These are phyloP conservation scores for Patellaria atrata DNA, from an alignment of 495 filamentous ascomycete genomes.

Conservation along the genomic window DNA sequence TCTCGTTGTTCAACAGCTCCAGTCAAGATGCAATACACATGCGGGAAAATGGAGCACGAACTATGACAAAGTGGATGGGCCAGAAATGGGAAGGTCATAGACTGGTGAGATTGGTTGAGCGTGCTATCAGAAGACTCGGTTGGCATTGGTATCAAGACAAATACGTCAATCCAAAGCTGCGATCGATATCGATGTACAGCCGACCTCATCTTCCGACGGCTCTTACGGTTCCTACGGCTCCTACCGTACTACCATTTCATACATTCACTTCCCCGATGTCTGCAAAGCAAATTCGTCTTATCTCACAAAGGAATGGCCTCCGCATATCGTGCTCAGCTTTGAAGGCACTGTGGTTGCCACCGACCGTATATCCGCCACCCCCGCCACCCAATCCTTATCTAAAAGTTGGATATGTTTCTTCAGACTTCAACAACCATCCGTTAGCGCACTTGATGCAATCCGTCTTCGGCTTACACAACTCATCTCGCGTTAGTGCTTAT, in stretches of 20 bases:
- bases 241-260: conserved; percentile 96
- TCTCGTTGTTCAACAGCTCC: conserved; percentile 26
- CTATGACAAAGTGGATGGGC: conserved; percentile 56
- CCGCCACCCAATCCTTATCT: conserved; percentile 68
- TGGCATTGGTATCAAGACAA: conserved; percentile 85
- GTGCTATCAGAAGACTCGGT: conserved; percentile 57
- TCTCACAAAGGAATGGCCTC: conserved; percentile 88
- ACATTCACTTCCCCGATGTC: conserved; percentile 93
- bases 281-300: conserved; percentile 84
- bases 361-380: conserved; percentile 69
- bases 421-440: conserved; percentile 98
- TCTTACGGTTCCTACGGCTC: conserved; percentile 72
- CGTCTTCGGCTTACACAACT: conserved; percentile 85
- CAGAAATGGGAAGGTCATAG: conserved; percentile 79
- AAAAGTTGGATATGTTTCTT: conserved; percentile 90
- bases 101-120: conserved; percentile 72
- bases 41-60: conserved; percentile 26
- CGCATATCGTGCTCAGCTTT: conserved; percentile 86
- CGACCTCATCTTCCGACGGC: conserved; percentile 62
- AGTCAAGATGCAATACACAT: conserved; percentile 28
- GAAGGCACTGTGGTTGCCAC: conserved; percentile 70
- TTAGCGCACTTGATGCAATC: conserved; percentile 97
- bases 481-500: conserved; percentile 58
- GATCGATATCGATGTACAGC: conserved; percentile 45
- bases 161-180: conserved; percentile 47